These are phyloP conservation scores for Populus trichocarpa DNA, from an alignment of 441 rosid genomes.

Conservation along the genomic window DNA sequence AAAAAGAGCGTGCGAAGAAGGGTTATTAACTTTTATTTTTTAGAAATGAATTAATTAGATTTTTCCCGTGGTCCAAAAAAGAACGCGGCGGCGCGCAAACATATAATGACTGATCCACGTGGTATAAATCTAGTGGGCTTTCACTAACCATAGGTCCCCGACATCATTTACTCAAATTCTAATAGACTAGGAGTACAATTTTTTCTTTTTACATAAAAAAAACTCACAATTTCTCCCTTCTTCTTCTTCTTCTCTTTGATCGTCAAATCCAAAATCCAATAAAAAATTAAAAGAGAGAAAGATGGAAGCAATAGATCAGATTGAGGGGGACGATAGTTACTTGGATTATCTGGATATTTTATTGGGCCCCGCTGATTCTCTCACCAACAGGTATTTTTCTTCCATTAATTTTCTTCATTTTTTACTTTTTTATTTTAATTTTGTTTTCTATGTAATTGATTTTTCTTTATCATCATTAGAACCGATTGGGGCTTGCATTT, in stretches of 20 bases:
- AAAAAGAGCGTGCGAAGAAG: not conserved
- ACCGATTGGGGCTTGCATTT: not conserved
- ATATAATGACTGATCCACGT: constrained; percentile 17
- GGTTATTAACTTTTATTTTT: not conserved
- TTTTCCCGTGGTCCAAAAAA: not conserved
- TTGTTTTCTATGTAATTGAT: not conserved
- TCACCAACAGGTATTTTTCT: not conserved
- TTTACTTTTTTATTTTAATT: too few species aligned
- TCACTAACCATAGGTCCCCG: not conserved
- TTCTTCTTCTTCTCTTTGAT: not conserved
- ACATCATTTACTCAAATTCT: not conserved
- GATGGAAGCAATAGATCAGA: not conserved
- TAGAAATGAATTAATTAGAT: not conserved
- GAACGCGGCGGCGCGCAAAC: constrained; percentile 20
- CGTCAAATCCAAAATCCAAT: not conserved
- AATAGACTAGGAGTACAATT: too few species aligned
- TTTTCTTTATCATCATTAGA: not conserved
- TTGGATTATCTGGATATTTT: not conserved
- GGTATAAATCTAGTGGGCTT: constrained; percentile 9
- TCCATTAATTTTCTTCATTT: not conserved
- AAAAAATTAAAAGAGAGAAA: not conserved
- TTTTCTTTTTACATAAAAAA: too few species aligned
- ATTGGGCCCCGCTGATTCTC: not conserved
- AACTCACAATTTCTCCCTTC: not conserved
- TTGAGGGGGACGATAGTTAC: not conserved